Base-by-base conservation (phyloP, 2,329 filamentous ascomycete genomes). In the Lasiodiplodia citricola region DNA sequence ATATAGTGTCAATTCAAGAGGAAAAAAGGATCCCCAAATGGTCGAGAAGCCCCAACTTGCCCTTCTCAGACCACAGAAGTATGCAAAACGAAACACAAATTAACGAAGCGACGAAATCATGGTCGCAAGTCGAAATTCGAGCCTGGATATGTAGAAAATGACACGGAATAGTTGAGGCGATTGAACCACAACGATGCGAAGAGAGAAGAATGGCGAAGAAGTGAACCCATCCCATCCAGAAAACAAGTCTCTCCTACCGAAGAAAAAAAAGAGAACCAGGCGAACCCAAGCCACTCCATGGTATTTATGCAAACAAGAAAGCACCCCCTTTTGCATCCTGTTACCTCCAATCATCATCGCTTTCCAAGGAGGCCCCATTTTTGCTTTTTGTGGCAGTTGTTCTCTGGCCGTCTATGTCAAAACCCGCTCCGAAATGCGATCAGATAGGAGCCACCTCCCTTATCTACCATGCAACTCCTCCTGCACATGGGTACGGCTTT, bases 231-330 rank as follows among this genome's bases (percentile, higher is more conserved):
- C 31, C 18, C 18, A 37, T 35, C 18, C 16, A 28, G n/a, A 56
- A 13, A 21, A 11, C 3, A 55, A 28, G 8, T 51, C 28, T 25
- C 28, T 64, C n/a, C 44, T 28, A 16, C 31, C 10, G 31, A 70
- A 18, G 0, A 70, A 2, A 60, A 68, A 18, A 38, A 52, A 71
- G 5, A 66, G 70, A 63, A 56, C 31, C 25, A 56, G 44, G 44
- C 44, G 28, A 56, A 13, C 21, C 60, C 60, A 16, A 38, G n/a
- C 37, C 44, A 52, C 47, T 64, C 60, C 60, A 28, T 64, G 47
- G 60, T 64, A 64, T 64, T 64, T 28, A 64, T 64, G 60, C 47
- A 52, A 64, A 38, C 38, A 47, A 38, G 69, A 69, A 4, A 68
- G 68, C 31, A 35, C 69, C 23, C 18, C 58, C 28, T 63, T n/a